These are phyloP conservation scores for Cnidoscolus chayamansa DNA, from an alignment of 441 rosid species.

Conservation along the genomic window DNA sequence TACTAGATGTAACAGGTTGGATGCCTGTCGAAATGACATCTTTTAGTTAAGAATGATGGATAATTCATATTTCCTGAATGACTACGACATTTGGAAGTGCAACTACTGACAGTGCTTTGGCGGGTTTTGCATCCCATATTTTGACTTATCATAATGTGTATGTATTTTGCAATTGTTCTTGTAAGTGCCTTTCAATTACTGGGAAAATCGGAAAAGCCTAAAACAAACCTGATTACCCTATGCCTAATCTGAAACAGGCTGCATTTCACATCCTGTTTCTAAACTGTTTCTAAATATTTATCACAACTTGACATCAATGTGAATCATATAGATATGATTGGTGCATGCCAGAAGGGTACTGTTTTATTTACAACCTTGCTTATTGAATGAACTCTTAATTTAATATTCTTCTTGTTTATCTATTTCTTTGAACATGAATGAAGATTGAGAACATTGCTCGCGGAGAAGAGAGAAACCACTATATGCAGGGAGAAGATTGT, in stretches of 20 bases:
- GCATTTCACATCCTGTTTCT: background rate
- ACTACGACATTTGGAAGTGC: background rate
- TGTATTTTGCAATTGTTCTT: background rate
- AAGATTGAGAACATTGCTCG: slow-evolving; percentile 77
- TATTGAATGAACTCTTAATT: background rate
- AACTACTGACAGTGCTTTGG: background rate
- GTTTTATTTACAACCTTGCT: background rate
- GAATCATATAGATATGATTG: background rate
- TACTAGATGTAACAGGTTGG: background rate
- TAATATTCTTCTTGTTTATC: slow-evolving; percentile 2
- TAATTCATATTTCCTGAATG: background rate
- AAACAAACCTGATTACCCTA: background rate
- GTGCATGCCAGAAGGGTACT: background rate
- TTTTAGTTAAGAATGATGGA: background rate
- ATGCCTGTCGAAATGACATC: background rate
- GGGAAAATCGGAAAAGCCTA: background rate
- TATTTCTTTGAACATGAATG: slow-evolving; percentile 23
- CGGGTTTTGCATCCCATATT: background rate
- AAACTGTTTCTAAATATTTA: background rate
- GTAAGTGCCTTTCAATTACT: background rate
- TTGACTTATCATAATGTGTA: background rate
- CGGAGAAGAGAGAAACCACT: slow-evolving; percentile 44
- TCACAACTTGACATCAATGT: background rate
- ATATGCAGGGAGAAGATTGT: slow-evolving; percentile 66
- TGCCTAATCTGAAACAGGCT: background rate